Evolutionary conservation across 495 filamentous ascomycete genomes (phyloP).

Genomic region (Aspergillus ostianus): DNA sequence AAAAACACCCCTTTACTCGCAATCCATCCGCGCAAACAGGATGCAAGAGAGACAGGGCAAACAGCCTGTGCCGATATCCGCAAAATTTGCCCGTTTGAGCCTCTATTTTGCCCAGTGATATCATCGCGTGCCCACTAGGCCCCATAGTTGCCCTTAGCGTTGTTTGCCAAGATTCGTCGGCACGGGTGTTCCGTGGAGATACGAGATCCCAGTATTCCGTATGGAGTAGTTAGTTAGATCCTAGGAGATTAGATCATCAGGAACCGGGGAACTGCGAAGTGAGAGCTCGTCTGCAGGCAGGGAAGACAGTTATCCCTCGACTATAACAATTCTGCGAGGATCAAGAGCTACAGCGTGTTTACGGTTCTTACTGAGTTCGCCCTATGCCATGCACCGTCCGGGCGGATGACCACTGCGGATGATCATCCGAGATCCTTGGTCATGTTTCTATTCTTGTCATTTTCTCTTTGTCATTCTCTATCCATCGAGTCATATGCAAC

Average conservation of each 20-base stretch:
- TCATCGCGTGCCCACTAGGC: neutral
- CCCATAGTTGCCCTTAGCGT: neutral
- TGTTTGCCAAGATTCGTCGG: constrained; percentile 3
- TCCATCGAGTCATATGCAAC: no score
- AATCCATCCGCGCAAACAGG: no score
- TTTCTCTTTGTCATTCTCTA: neutral
- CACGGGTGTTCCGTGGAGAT: constrained; percentile 7
- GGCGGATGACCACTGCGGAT: neutral
- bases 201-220: neutral
- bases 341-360: neutral
- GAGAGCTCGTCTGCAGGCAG: no score
- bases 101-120: constrained; percentile 7
- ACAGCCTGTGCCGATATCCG: neutral
- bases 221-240: no score
- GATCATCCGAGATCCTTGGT: neutral
- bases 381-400: neutral
- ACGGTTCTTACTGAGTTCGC: no score
- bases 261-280: no score
- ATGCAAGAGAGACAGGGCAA: no score
- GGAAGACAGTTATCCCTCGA: no score
- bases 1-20: no score
- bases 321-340: neutral
- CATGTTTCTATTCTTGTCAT: neutral
- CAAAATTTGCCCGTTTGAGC: constrained; percentile 8
- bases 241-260: no score